These are phyloP conservation scores for Xylariaceae sp. DNA, from an alignment of 2,329 filamentous ascomycete species.

Conservation along the genomic window DNA sequence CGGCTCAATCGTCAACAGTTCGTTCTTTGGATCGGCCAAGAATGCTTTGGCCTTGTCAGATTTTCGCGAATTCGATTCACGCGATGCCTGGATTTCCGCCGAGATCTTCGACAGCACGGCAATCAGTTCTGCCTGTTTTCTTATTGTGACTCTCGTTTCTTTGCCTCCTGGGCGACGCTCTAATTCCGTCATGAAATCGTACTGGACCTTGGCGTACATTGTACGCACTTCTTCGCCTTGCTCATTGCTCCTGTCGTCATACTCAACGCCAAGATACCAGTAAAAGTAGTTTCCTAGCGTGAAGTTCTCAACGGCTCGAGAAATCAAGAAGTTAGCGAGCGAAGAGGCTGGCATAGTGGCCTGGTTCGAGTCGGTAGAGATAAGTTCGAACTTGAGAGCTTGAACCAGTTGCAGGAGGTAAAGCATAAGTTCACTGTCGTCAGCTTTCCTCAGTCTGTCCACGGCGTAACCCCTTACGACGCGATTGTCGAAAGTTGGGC, in stretches of 20 bases:
- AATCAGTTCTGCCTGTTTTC: constrained; percentile 85
- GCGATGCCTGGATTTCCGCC: constrained; percentile 76
- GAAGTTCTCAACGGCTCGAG: constrained; percentile 81
- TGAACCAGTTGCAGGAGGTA: constrained; percentile 94
- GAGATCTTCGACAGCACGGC: constrained; percentile 83
- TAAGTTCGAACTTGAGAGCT: constrained; percentile 88
- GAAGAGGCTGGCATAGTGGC: constrained; percentile 67
- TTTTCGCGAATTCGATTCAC: constrained; percentile 73
- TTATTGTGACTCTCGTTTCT: constrained; percentile 68
- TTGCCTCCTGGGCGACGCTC: constrained; percentile 65
- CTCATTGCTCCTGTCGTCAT: constrained; percentile 74
- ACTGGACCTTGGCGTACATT: constrained; percentile 88
- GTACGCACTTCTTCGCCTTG: constrained; percentile 71
- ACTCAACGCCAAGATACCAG: constrained; percentile 99
- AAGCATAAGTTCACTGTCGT: constrained; percentile 83
- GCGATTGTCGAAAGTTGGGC: constrained; percentile 83
- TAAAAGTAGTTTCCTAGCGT: constrained; percentile 91
- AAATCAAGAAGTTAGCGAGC: constrained; percentile 81
- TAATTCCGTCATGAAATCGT: constrained; percentile 89
- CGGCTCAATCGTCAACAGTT: constrained; percentile 75
- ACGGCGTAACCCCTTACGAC: constrained; percentile 91
- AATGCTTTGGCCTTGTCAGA: constrained; percentile 79
- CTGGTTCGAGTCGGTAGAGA: constrained; percentile 55
- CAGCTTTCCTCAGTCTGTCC: constrained; percentile 82
- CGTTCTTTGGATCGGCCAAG: constrained; percentile 83